These are phyloP conservation scores for Ophiostoma australiae DNA, from an alignment of 2,329 filamentous ascomycete genomes.

Conservation along the genomic window DNA sequence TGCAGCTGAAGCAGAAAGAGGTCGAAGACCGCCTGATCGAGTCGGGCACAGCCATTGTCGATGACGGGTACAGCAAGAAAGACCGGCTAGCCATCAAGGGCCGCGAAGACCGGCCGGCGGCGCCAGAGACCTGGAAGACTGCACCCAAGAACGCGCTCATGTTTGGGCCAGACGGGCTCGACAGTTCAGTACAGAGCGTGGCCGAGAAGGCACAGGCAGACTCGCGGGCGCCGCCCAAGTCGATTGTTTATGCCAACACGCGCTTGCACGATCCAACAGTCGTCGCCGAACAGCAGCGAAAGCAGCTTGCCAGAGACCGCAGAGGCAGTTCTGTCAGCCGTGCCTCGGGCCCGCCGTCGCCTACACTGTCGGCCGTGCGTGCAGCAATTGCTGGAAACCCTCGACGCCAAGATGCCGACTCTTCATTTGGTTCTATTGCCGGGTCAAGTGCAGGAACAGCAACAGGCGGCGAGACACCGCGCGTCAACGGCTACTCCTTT, in stretches of 20 bases:
- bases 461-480: slow-evolving; percentile 69
- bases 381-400: slow-evolving; percentile 76
- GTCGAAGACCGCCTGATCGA: slow-evolving; percentile 51
- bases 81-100: slow-evolving; percentile 61
- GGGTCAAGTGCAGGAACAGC: slow-evolving; percentile 18
- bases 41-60: slow-evolving; percentile 41
- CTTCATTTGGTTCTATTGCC: slow-evolving; percentile 35
- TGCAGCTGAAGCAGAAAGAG: slow-evolving; percentile 64
- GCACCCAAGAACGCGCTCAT: slow-evolving; percentile 78
- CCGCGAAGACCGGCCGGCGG: slow-evolving; percentile 61
- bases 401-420: slow-evolving; percentile 58
- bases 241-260: slow-evolving; percentile 78
- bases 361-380: slow-evolving; percentile 76
- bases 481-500: slow-evolving; percentile 90
- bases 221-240: slow-evolving; percentile 70
- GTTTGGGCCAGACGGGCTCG: slow-evolving; percentile 68
- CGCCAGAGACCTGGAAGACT: slow-evolving; percentile 69
- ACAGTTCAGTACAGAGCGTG: slow-evolving; percentile 56
- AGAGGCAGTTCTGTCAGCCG: slow-evolving; percentile 30
- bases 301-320: neutral
- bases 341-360: slow-evolving; percentile 61
- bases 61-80: slow-evolving; percentile 51
- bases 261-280: slow-evolving; percentile 56
- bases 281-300: slow-evolving; percentile 2
- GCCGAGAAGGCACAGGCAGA: slow-evolving; percentile 63